These are phyloP conservation scores for Caloboletus firmus DNA, from an alignment of 1,284 basidiomycete genomes.

Conservation along the genomic window DNA sequence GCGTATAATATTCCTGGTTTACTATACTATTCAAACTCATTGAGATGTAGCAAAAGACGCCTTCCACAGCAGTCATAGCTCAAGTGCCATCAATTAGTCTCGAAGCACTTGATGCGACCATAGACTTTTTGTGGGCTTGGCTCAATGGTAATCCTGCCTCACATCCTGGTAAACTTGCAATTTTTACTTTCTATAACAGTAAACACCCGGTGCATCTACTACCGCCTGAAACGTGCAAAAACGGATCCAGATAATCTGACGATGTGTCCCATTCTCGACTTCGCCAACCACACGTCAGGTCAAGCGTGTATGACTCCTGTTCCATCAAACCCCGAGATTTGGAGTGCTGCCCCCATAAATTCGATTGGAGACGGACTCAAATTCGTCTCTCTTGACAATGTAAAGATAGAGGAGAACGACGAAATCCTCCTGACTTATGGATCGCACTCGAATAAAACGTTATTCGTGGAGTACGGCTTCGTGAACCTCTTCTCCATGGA, in stretches of 20 bases:
- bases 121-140: conserved; percentile 78
- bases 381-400: conserved; percentile 51
- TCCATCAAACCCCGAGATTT: conserved; percentile 39
- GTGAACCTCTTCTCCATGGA: conserved; percentile 42
- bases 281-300: conserved; percentile 70
- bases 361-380: conserved; percentile 48
- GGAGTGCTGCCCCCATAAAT: conserved; percentile 39
- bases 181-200: conserved; percentile 47
- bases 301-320: conserved; percentile 45
- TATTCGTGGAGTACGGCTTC: conserved; percentile 88
- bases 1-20: background rate
- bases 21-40: background rate
- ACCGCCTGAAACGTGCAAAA: conserved; percentile 56
- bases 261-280: conserved; percentile 82
- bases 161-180: conserved; percentile 9
- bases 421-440: conserved; percentile 80
- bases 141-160: conserved; percentile 60
- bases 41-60: conserved; percentile 9
- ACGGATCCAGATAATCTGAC: conserved; percentile 74
- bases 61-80: background rate
- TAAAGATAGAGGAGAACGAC: conserved; percentile 46
- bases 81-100: conserved; percentile 12
- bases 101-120: conserved; percentile 8
- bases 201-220: conserved; percentile 84
- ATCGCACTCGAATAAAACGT: conserved; percentile 63